Evolutionary conservation across 2,329 filamentous ascomycete species (phyloP), one percentile per base, ranked within the genome.

Genomic region (Fulvia fulva): DNA sequence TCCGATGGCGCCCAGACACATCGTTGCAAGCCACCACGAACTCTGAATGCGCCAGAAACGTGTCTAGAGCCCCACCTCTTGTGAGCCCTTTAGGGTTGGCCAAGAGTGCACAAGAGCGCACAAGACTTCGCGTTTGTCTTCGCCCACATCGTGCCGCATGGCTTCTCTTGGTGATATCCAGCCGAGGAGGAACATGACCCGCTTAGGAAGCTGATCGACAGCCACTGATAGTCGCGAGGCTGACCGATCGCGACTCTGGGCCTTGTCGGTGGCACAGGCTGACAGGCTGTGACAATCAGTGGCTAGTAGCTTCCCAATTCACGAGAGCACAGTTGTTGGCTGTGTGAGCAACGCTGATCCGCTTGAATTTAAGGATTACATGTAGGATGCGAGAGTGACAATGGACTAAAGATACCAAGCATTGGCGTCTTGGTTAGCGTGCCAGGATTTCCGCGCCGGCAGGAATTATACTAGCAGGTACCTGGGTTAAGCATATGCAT

Each of bases 91-190:
- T 61, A 56, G 53, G 45, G 19, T 26, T 25, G 55, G 61, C 61
- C 58, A 61, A 63, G 61, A 56, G 45, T 57, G 52, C 58, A 59
- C 58, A 61, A 63, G 56, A 61, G 23, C 30, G 56, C 56, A 63
- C 61, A 63, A 63, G 61, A 63, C 58, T 57, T 59, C 37, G 51
- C 46, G 56, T 32, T 43, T 23, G n/a, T 56, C 21, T 34, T 56
- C 32, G 57, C 54, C 57, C 60, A 60, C 60, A 53, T 55, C 37
- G 45, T 50, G 55, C 55, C 56, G 56, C 55, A 51, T 60, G 51
- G 49, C 58, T 56, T 41, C 37, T 56, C 54, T 56, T 57, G 47
- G 60, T 51, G 47, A 46, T 26, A n/a, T 22, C 46, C 45, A 7
- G 22, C 45, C 19, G 23, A 22, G 28, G 34, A 46, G 54, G 47